phyloP scores from a whole-genome alignment of 78 protist species.

The Speleostelium caveatum region DNA sequence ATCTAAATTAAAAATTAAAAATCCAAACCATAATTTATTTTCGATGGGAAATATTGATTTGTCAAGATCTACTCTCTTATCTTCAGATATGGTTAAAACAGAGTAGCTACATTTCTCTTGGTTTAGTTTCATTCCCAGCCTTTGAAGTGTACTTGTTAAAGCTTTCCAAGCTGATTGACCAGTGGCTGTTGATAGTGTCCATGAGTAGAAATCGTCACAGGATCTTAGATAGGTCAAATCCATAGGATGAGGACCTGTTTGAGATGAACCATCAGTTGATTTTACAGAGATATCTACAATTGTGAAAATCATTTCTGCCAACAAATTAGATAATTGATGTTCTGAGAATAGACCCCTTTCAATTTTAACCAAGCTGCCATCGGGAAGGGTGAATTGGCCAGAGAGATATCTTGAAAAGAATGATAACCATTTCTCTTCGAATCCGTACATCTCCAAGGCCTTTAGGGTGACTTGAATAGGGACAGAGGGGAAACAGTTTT shows the following conservation, averaged over 20 bases:
- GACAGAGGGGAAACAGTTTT: not conserved
- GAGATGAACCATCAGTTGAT: not conserved
- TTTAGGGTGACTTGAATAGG: not conserved
- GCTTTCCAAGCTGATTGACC: not conserved
- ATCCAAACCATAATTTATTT: no score
- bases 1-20: no score
- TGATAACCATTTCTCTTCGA: not conserved
- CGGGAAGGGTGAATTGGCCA: not conserved
- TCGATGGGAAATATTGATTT: no score
- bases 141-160: no score
- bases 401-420: not conserved
- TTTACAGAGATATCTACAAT: not conserved
- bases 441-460: not conserved
- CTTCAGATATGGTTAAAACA: no score
- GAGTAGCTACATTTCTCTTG: no score
- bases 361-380: not conserved
- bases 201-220: not conserved
- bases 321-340: not conserved
- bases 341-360: not conserved
- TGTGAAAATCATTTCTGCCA: not conserved
- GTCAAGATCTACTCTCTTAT: no score
- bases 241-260: constrained; percentile 17
- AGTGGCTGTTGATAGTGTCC: not conserved
- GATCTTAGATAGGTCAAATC: not conserved
- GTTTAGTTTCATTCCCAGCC: no score